These are phyloP conservation scores for Kwoniella mangroviensis DNA, from an alignment of 768 basidiomycete species.

Conservation along the genomic window DNA sequence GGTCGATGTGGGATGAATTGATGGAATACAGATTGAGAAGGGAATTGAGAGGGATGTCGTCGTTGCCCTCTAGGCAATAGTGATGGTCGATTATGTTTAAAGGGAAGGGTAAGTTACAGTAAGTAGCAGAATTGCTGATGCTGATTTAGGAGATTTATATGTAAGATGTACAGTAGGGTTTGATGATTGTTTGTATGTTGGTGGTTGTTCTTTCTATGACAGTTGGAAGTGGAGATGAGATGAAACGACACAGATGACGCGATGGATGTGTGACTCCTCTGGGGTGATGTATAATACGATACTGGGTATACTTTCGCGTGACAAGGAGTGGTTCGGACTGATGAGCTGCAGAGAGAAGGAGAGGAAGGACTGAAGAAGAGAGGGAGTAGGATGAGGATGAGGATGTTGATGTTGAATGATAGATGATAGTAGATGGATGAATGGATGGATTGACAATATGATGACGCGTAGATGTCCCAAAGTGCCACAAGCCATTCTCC, in stretches of 20 bases:
- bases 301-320: neutral
- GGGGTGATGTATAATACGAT: neutral
- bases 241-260: neutral
- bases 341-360: neutral
- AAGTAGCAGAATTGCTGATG: conserved; percentile 2
- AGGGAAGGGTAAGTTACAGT: neutral
- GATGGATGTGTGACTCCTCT: too few species aligned
- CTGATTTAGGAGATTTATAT: neutral
- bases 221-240: neutral
- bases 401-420: conserved; percentile 1
- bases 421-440: conserved; percentile 4
- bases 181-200: too few species aligned
- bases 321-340: neutral
- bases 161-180: too few species aligned
- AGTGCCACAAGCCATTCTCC: conserved; percentile 5
- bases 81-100: neutral
- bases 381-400: conserved; percentile 7
- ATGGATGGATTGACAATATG: neutral
- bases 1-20: too few species aligned
- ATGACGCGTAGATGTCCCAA: neutral
- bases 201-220: neutral
- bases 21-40: too few species aligned
- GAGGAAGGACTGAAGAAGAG: neutral
- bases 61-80: too few species aligned
- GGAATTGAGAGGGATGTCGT: too few species aligned